phyloP scores from a whole-genome alignment of 257 asterid genomes.

The Haberlea rhodopensis region DNA sequence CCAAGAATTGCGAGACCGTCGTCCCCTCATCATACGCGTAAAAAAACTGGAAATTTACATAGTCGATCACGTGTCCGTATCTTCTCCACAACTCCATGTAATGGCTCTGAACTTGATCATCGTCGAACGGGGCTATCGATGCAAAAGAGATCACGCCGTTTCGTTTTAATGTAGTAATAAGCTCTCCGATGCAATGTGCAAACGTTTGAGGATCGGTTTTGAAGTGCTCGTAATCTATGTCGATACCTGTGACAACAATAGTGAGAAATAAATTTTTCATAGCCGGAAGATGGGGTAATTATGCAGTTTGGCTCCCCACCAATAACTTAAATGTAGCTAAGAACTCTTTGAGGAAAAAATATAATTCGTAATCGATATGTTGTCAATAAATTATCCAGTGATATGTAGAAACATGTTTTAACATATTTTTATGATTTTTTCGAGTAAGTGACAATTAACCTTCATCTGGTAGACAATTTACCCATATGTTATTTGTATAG shows the following conservation, averaged over 20 bases:
- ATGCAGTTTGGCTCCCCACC: no score
- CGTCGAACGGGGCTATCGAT: constrained; percentile 78
- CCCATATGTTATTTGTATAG: no score
- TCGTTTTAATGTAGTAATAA: constrained; percentile 45
- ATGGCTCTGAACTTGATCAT: constrained; percentile 57
- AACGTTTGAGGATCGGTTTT: constrained; percentile 45
- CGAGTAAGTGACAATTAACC: no score
- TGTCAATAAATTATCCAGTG: no score
- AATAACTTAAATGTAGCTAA: no score
- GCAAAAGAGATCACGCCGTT: constrained; percentile 58
- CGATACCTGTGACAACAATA: constrained; percentile 25
- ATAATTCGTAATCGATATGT: no score
- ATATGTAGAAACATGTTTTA: no score
- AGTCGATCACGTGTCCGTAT: constrained; percentile 50
- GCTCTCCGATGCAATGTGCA: constrained; percentile 49
- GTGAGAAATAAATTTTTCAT: no score
- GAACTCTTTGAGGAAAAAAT: no score
- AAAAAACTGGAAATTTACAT: constrained; percentile 77
- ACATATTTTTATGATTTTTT: no score
- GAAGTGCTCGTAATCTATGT: constrained; percentile 76
- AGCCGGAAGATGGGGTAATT: no score
- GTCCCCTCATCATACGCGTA: constrained; percentile 72
- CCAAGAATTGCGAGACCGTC: constrained; percentile 50
- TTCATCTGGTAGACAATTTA: no score
- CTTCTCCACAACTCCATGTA: constrained; percentile 63